phyloP scores from a whole-genome alignment of 2,329 filamentous ascomycete species.

The Sporothrix pallida region DNA sequence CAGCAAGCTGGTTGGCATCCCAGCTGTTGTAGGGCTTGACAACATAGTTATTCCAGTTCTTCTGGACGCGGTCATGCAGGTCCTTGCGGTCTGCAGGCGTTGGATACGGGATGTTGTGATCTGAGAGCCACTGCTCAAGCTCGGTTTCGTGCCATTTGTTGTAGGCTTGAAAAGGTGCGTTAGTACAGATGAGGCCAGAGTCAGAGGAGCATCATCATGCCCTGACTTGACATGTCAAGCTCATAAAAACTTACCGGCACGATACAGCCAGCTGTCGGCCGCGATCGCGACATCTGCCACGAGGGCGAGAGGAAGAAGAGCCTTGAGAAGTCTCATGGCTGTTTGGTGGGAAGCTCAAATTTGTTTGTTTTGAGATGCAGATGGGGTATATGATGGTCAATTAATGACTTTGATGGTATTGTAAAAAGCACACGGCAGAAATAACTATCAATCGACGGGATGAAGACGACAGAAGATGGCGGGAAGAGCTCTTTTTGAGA shows the following conservation, averaged over 20 bases:
- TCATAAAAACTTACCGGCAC: conserved; percentile 68
- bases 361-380: not conserved
- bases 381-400: not conserved
- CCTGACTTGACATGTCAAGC: not conserved
- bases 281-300: conserved; percentile 72
- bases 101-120: conserved; percentile 91
- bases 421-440: not conserved
- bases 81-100: conserved; percentile 89
- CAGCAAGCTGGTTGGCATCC: conserved; percentile 70
- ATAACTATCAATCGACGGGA: not conserved
- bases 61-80: conserved; percentile 86
- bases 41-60: conserved; percentile 84
- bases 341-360: not conserved
- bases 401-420: too few species aligned
- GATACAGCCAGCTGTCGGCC: conserved; percentile 84
- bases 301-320: conserved; percentile 72
- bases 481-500: too few species aligned
- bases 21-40: conserved; percentile 77
- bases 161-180: conserved; percentile 67
- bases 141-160: conserved; percentile 99
- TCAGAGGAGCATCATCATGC: not conserved
- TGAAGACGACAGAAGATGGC: not conserved
- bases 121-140: conserved; percentile 93
- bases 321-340: conserved; percentile 76
- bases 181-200: not conserved